A percentile compares a stretch with the other conserved stretches of the same genome.
Conservation (phyloP, 2,329 filamentous ascomycete species). For the Clarireedia monteithiana region DNA sequence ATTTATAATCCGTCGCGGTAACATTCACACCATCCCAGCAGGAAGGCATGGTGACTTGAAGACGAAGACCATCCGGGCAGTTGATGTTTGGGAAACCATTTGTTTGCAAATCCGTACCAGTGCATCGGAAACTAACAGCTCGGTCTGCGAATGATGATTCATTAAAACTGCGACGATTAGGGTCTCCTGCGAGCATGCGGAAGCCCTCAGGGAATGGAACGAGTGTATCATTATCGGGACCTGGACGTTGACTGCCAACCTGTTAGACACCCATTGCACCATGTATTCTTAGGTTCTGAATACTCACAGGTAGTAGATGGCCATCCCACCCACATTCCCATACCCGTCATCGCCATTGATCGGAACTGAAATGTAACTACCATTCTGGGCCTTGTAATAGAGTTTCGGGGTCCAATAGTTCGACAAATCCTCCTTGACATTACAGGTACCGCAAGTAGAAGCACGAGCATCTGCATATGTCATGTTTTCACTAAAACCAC, state of each 20-base stretch:
- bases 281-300: background rate
- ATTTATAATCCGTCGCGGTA: slow-evolving; percentile 46
- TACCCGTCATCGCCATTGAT: slow-evolving; percentile 30
- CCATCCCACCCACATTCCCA: slow-evolving; percentile 19
- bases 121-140: slow-evolving; percentile 41
- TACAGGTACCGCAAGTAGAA: slow-evolving; percentile 28
- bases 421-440: slow-evolving; percentile 30
- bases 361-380: slow-evolving; percentile 27
- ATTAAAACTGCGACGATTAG: slow-evolving; percentile 12
- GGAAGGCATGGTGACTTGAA: slow-evolving; percentile 47
- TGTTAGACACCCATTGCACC: background rate
- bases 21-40: slow-evolving; percentile 56
- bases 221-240: slow-evolving; percentile 3
- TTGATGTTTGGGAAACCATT: slow-evolving; percentile 46
- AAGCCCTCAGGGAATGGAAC: slow-evolving; percentile 30
- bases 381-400: slow-evolving; percentile 27
- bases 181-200: slow-evolving; percentile 38
- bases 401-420: slow-evolving; percentile 30
- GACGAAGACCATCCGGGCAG: slow-evolving; percentile 44
- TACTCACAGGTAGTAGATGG: slow-evolving; percentile 31
- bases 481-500: slow-evolving; percentile 35
- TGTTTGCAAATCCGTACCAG: slow-evolving; percentile 38
- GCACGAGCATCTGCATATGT: slow-evolving; percentile 20
- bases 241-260: background rate
- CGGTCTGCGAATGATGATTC: slow-evolving; percentile 3